Base-by-base conservation (phyloP, 2,329 filamentous ascomycete genomes). In the Phialophora expanda region DNA sequence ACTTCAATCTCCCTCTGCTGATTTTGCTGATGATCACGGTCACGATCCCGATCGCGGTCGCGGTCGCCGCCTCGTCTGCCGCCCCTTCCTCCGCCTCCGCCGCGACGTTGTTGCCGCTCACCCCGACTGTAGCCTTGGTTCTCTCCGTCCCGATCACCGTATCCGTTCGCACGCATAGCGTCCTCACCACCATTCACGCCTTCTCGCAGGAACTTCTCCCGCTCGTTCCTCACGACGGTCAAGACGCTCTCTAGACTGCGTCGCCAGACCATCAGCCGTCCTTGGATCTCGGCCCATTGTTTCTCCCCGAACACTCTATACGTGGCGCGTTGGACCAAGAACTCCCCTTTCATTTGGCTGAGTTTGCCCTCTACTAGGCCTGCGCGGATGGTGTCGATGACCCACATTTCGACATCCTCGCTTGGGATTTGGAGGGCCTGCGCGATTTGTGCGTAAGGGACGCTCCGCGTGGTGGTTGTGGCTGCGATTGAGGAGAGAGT, bases 261-360 rank as follows among this genome's bases (percentile, higher is more conserved):
- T 78, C 90, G 89, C 94, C 94, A 98, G 78, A 93, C 91, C 81
- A 97, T 93, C 74, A 99, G 83, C 69, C 94, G 87, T 70, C 90
- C 92, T 67, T 92, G 91, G 61, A 99, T 90, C 83, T 99, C 94
- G 73, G 91, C 88, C 93, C 96, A 99, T 83, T 99, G 95, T 85
- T 96, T 96, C 83, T 97, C 92, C 73, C 92, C 92, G 76, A 99
- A 99, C 62, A 97, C 93, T 69, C 95, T 90, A 86, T 98, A 97
- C 67, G 93, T 97, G 74, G 92, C 92, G 77, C 95, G 89, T 85
- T 99, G 95, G 69, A 99, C 92, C 61, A 97, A 85, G 85, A 99
- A 98, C 70, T 94, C 91, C 77, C 92, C 87, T 78, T 92, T 93
- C 77, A 94, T 86, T 83, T 99, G 95, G 66, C 91, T 95, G 73